These are phyloP conservation scores for Saccharum spontaneum DNA, from an alignment of 176 grass and related monocot genomes.

Conservation along the genomic window DNA sequence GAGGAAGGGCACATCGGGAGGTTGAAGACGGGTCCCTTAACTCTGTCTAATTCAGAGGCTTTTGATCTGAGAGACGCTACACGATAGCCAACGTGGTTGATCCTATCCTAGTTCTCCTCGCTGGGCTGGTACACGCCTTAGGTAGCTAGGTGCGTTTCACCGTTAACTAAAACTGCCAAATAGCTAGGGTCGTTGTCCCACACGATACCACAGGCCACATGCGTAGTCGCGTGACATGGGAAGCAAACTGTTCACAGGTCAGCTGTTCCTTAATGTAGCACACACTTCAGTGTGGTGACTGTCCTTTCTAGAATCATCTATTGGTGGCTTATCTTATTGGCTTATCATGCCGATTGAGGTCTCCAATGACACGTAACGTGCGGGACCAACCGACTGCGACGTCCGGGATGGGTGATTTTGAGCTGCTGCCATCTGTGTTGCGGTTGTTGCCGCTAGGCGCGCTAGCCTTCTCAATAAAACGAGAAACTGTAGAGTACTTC, in stretches of 20 bases:
- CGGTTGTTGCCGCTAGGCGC: no score
- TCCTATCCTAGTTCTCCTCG: background rate
- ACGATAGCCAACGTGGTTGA: background rate
- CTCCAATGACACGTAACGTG: constrained; percentile 30
- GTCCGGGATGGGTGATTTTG: background rate
- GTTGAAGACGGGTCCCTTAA: no score
- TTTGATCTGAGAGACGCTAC: background rate
- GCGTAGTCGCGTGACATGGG: no score
- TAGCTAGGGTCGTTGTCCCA: background rate
- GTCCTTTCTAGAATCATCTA: constrained; percentile 14
- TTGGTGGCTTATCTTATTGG: background rate
- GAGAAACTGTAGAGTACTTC: background rate
- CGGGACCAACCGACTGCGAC: background rate
- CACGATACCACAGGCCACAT: background rate
- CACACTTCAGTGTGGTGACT: no score
- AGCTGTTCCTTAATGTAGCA: no score
- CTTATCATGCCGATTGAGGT: background rate
- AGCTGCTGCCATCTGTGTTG: background rate
- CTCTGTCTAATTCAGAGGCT: no score
- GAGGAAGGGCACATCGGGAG: no score
- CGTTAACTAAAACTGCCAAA: background rate
- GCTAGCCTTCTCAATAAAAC: background rate
- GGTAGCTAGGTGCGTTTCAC: background rate
- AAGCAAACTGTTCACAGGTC: background rate
- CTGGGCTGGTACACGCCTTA: background rate